Conservation (phyloP, 2,329 filamentous ascomycete species). For the Aspergillus viridinutans region DNA sequence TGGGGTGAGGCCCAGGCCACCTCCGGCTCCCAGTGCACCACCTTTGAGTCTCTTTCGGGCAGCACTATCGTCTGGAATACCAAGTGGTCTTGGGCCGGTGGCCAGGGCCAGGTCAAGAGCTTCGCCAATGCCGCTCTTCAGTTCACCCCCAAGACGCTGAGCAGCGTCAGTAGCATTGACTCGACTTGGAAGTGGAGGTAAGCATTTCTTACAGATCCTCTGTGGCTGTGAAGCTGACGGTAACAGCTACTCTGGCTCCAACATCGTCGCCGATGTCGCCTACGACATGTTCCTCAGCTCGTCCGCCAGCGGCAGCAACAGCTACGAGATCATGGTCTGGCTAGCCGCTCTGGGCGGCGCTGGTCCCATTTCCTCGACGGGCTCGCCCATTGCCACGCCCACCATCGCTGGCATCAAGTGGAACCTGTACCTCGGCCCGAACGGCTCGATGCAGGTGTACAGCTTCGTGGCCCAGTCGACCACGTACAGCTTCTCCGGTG, state of each 20-base stretch:
- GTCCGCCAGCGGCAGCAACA: slow-evolving; percentile 41
- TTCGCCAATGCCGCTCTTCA: slow-evolving; percentile 43
- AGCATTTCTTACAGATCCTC: slow-evolving; percentile 1
- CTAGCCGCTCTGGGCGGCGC: slow-evolving; percentile 54
- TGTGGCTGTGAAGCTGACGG: slow-evolving; percentile 3
- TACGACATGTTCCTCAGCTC: slow-evolving; percentile 59
- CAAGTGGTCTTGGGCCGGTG: slow-evolving; percentile 43
- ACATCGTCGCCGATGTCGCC: slow-evolving; percentile 55
- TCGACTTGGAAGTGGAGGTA: slow-evolving; percentile 46
- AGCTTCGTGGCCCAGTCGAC: slow-evolving; percentile 52
- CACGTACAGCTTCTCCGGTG: slow-evolving; percentile 52
- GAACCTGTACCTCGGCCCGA: slow-evolving; percentile 59
- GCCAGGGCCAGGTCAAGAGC: slow-evolving; percentile 42
- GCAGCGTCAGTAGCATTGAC: slow-evolving; percentile 38
- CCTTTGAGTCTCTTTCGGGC: slow-evolving; percentile 33
- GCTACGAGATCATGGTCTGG: slow-evolving; percentile 67
- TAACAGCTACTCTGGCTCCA: slow-evolving; percentile 44
- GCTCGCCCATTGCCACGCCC: slow-evolving; percentile 50
- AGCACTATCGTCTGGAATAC: slow-evolving; percentile 42
- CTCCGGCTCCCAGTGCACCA: slow-evolving; percentile 43
- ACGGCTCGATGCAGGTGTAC: slow-evolving; percentile 55
- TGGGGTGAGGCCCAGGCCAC: slow-evolving; percentile 42
- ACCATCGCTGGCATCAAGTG: slow-evolving; percentile 53
- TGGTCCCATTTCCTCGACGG: slow-evolving; percentile 51
- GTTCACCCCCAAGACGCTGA: slow-evolving; percentile 32